phyloP scores from a whole-genome alignment of 805 yeast species.

The Phaffomyces antillensis region DNA sequence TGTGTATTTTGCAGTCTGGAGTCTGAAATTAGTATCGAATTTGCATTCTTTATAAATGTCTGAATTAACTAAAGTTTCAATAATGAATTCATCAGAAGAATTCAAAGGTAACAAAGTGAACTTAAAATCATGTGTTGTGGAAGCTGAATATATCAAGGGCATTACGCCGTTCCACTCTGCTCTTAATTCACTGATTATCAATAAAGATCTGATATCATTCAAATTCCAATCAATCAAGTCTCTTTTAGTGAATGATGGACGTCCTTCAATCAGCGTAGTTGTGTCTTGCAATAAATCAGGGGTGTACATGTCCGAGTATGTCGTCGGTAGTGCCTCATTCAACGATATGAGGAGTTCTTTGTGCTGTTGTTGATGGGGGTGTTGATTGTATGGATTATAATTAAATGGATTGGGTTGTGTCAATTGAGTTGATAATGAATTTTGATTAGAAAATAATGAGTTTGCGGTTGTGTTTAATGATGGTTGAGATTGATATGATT shows the following conservation, averaged over 20 bases:
- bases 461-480: conserved; percentile 8
- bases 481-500: conserved; percentile 4
- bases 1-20: conserved; percentile 56
- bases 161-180: conserved; percentile 51
- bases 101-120: conserved; percentile 46
- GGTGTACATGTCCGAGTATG: conserved; percentile 49
- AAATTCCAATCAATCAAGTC: conserved; percentile 63
- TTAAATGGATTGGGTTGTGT: conserved; percentile 4
- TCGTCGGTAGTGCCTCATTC: conserved; percentile 45
- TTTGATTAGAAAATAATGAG: conserved; percentile 17
- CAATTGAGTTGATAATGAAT: conserved; percentile 13
- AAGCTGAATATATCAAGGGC: conserved; percentile 32
- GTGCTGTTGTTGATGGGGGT: background rate
- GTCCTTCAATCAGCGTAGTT: conserved; percentile 41
- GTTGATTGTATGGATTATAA: conserved; percentile 2
- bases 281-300: conserved; percentile 45
- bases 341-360: conserved; percentile 23
- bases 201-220: conserved; percentile 59
- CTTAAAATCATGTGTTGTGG: conserved; percentile 30
- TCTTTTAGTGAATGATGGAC: conserved; percentile 58
- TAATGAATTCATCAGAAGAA: conserved; percentile 45
- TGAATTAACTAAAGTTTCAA: conserved; percentile 42
- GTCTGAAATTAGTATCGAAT: conserved; percentile 44
- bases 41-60: conserved; percentile 64
- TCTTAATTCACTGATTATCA: conserved; percentile 38